Base-by-base conservation (phyloP, 2,329 filamentous ascomycete genomes). In the Claviceps purpurea region DNA sequence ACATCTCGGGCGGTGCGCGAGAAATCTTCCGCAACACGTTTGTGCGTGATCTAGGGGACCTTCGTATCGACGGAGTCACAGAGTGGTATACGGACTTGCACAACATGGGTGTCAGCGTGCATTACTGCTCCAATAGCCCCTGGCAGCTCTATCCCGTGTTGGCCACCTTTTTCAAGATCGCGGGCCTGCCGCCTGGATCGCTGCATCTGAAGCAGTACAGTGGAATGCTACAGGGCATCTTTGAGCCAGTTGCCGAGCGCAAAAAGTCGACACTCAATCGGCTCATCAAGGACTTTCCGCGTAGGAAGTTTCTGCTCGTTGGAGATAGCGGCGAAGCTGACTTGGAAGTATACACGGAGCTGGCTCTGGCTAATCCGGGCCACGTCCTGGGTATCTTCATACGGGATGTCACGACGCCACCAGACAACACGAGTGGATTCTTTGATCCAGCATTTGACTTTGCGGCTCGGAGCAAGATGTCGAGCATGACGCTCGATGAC, bases 41-140 rank as follows among this genome's bases (percentile, higher is more conserved):
- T 64, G 84, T 96, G 50, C 84, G 90, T 10, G 89, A 96, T 45
- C 73, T 97, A 1, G 74, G 70, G 3, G 89, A 91, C 55, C 74
- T 97, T 46, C 89, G 82, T 0, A 82, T 98, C 22, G 84, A 89
- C 16, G 93, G 93, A 2, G 90, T 97, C 20, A 79, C 75, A 53
- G 88, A 94, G 56, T 97, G 93, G 91, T 98, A 97, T 64, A 81
- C 74, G 39, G 75, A 75, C 20, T 76, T 98, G 69, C 77, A 85
- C 41, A 74, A 82, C 20, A 81, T 91, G 70, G 89, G 90, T 18
- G 91, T 97, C 24, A 81, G 83, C 60, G 78, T 98, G 50, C 94
- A 98, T 64, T 98, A 98, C 66, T 94, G 95, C 57, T 98, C 93
- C n/a, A 98, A 98, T 68, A 95, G 91, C 49, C 93, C 93, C 0